These are phyloP conservation scores for Rhodomyrtus tomentosa DNA, from an alignment of 345 rosid genomes.

Conservation along the genomic window DNA sequence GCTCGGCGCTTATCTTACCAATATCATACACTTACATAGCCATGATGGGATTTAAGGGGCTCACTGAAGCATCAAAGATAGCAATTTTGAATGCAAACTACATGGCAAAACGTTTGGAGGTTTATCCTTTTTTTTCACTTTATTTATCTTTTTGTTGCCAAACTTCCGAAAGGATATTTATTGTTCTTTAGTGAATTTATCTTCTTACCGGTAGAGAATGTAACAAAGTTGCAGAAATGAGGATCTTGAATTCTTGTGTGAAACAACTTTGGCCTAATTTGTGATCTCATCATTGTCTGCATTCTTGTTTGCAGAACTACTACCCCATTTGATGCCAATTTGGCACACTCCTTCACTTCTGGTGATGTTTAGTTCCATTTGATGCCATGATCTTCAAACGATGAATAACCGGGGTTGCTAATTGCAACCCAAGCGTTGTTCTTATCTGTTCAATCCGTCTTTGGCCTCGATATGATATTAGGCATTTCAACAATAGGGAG, in stretches of 20 bases:
- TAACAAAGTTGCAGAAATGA: background rate
- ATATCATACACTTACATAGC: slow-evolving; percentile 90
- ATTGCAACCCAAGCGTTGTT: slow-evolving; percentile 21
- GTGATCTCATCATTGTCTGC: background rate
- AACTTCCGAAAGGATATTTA: background rate
- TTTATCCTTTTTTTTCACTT: slow-evolving; percentile 11
- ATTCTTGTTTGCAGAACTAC: slow-evolving; percentile 35
- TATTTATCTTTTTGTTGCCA: background rate
- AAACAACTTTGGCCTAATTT: background rate
- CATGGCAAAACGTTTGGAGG: slow-evolving; percentile 99
- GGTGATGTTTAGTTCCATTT: slow-evolving; percentile 8
- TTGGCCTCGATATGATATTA: background rate
- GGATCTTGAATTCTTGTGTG: background rate
- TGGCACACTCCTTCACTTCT: slow-evolving; percentile 10
- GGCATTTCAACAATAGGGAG: background rate
- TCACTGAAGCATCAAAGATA: slow-evolving; percentile 89
- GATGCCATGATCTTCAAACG: slow-evolving; percentile 3
- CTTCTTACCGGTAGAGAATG: background rate
- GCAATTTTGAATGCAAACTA: slow-evolving; percentile 96
- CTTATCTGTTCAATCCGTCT: background rate
- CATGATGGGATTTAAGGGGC: slow-evolving; percentile 98
- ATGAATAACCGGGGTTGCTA: slow-evolving; percentile 11
- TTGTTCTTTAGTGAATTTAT: background rate
- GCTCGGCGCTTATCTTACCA: slow-evolving; percentile 94
- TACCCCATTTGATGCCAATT: slow-evolving; percentile 40